Base-by-base conservation (phyloP, 768 basidiomycete species). In the Leccinum aurantiacum region DNA sequence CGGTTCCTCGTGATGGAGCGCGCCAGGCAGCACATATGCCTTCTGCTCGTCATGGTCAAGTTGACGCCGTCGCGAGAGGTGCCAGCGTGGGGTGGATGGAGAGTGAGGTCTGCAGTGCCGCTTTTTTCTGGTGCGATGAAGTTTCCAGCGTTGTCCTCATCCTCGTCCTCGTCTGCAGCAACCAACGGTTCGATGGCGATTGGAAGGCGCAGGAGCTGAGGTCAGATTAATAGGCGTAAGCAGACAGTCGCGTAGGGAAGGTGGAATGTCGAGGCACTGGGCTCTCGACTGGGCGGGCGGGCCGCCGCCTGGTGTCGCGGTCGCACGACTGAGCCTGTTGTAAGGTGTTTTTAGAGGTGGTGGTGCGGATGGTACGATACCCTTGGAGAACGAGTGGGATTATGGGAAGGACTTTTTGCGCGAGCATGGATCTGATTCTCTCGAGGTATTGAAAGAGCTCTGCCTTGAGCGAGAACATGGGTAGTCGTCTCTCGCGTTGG, bases 381-480 rank as follows among this genome's bases (percentile, higher is more conserved):
- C 33, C 53, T 51, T 15, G 57, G 44, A 15, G 47, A 44, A 31
- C 13, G 46, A 29, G 44, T 53, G 11, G 33, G 41, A 3, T 53
- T 27, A 25, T 5, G 1, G 4, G 44, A 49, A 0, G 37, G 35
- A 24, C 51, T 47, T 35, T 27, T 33, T 4, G 27, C 33, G 1
- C 9, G 59, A n/a, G 48, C 44, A 9, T 24, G 37, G 4, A 4
- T 24, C 27, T 53, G 54, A 24, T 9, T 29, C 33, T 58, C 58
- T 35, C 37, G n/a, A 9, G 57, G 53, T 47, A 63, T 63, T 9
- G 58, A 47, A 53, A 63, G 57, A 22, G 71, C 71, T 50, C 89
- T 89, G 46, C 89, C 87, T 73, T 87, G 85, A 1, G 81, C 77
- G 22, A 91, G 79, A 25, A 89, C 83, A 68, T 89, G 85, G 51